Evolutionary conservation across 495 filamentous ascomycete genomes (phyloP), one percentile per base, ranked within the genome.

Genomic region (Hypoxylon fragiforme): DNA sequence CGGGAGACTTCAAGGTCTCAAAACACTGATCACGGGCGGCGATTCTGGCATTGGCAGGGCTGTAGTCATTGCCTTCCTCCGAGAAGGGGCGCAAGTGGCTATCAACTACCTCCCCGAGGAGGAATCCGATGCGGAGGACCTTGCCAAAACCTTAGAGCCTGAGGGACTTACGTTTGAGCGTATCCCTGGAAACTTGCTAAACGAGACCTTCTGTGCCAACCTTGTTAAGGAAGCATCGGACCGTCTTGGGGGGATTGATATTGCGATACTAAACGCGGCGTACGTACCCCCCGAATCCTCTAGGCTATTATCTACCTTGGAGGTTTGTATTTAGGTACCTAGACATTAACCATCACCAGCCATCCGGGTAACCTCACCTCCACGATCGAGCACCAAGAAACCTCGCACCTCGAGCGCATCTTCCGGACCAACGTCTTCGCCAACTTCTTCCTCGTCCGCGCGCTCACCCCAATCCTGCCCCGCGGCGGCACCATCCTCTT

Each of bases 51-150:
- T 81, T 28, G 80, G 79, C 28, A 76, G 81, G 3, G 66, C 77
- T 0, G 71, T 83, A 11, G 82, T 80, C 2, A 73, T 79, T 3
- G 66, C 84, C 3, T 80, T 77, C 66, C 79, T 80, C 0, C 71
- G 76, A 21, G 82, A 85, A 54, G 82, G 81, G 2, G 73, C 77
- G 12, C 18, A 34, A 7, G 26, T 45, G 15, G 43, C 43, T 4
- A 83, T 85, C 49, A 73, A 75, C 12, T 81, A 83, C 50, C 70
- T 82, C 1, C 80, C 80, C 16, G 72, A 78, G 18, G 82, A 84
- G 61, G 66, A 82, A 7, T 28, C 43, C 12, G 43, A 45, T 13
- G 43, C 34, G 8, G 43, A 45, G 0, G 43, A 45, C 43, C 30
- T 45, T 6, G 43, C 43, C 6, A 18, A 21, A 12, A 18, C 34